These are phyloP conservation scores for Xylariaceae sp. DNA, from an alignment of 2,329 filamentous ascomycete species.

Conservation along the genomic window DNA sequence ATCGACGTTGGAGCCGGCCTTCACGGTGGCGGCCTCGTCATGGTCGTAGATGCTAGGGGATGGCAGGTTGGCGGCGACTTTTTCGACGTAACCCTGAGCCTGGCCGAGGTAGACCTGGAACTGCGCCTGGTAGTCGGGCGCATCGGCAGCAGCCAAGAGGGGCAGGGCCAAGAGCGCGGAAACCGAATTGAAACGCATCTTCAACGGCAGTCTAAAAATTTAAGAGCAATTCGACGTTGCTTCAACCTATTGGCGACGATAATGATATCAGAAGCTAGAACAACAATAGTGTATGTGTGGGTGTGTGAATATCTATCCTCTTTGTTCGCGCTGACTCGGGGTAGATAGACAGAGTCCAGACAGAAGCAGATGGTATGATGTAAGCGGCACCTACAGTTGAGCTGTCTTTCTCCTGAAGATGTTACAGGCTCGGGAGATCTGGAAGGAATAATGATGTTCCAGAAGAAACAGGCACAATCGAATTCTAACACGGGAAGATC, in stretches of 20 bases:
- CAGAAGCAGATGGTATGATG: slow-evolving; percentile 21
- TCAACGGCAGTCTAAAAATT: slow-evolving; percentile 23
- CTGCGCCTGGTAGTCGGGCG: slow-evolving; percentile 56
- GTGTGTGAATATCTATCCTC: background rate
- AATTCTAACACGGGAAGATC: background rate
- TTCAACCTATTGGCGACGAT: slow-evolving; percentile 3
- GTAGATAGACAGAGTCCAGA: background rate
- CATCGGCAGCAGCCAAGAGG: slow-evolving; percentile 50
- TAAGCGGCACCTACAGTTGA: slow-evolving; percentile 20
- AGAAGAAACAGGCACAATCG: background rate
- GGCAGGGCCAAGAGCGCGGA: slow-evolving; percentile 50
- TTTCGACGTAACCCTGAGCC: slow-evolving; percentile 48
- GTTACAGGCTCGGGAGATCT: background rate
- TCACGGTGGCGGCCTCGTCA: slow-evolving; percentile 44
- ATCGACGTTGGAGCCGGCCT: slow-evolving; percentile 48
- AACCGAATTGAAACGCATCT: slow-evolving; percentile 54
- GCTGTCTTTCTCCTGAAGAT: background rate
- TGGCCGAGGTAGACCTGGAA: slow-evolving; percentile 61
- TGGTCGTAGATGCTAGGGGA: slow-evolving; percentile 40
- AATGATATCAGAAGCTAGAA: slow-evolving; percentile 13
- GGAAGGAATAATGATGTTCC: background rate
- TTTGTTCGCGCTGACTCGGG: slow-evolving; percentile 1
- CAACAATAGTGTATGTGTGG: background rate
- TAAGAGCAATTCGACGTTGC: background rate
- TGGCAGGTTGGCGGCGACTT: slow-evolving; percentile 49